These are phyloP conservation scores for Globisporangium viniferum DNA, from an alignment of 352 stramenopile genomes.

Conservation along the genomic window DNA sequence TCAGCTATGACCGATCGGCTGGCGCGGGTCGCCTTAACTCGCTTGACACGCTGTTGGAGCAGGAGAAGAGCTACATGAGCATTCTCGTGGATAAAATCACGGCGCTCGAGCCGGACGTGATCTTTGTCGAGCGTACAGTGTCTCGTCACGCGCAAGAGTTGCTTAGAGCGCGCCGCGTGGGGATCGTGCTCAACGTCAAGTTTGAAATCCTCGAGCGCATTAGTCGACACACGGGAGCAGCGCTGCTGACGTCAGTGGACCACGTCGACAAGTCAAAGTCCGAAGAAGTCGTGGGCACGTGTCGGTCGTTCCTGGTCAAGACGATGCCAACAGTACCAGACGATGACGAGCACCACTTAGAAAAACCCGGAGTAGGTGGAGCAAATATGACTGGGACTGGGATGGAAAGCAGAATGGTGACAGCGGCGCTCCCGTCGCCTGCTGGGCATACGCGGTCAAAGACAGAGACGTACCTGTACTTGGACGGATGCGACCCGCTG, in stretches of 20 bases:
- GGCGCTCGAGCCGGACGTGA: conserved; percentile 92
- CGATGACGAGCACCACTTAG: conserved; percentile 32
- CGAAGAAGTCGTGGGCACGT: conserved; percentile 56
- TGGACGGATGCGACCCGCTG: conserved; percentile 93
- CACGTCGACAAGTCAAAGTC: conserved; percentile 75
- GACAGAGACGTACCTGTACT: conserved; percentile 90
- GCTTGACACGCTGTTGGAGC: conserved; percentile 94
- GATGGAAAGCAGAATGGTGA: conserved; percentile 18
- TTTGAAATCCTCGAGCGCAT: conserved; percentile 90
- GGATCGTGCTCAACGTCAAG: conserved; percentile 95
- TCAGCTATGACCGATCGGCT: conserved; percentile 94
- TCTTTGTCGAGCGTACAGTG: conserved; percentile 91
- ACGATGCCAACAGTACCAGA: conserved; percentile 44
- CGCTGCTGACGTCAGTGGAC: conserved; percentile 91
- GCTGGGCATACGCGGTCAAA: conserved; percentile 20
- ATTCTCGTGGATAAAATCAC: conserved; percentile 97
- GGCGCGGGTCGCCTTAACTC: conserved; percentile 88
- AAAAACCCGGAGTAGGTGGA: not conserved
- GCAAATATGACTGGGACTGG: not conserved
- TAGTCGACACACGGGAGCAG: conserved; percentile 90
- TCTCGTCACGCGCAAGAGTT: conserved; percentile 92
- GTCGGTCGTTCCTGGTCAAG: conserved; percentile 66
- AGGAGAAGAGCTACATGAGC: conserved; percentile 96
- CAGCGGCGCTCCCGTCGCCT: conserved; percentile 17
- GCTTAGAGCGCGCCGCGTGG: conserved; percentile 87